phyloP scores from a whole-genome alignment of 129 eudicot species.

The Lactuca saligna region DNA sequence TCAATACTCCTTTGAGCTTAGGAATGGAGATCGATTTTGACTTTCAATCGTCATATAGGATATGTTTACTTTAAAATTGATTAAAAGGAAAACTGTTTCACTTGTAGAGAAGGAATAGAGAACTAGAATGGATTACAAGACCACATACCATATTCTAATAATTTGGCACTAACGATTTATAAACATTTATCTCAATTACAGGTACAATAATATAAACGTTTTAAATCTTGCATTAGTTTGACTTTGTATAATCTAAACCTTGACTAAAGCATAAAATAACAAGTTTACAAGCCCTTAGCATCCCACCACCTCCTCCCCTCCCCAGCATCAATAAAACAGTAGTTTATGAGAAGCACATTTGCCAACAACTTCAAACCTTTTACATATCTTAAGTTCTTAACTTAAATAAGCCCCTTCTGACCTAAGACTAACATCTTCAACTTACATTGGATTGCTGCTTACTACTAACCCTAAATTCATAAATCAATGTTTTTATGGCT shows the following conservation, averaged over 20 bases:
- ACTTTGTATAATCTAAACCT: background rate
- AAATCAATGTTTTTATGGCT: background rate
- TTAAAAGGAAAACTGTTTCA: background rate
- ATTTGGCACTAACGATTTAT: too few relatives aligned
- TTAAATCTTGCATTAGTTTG: background rate
- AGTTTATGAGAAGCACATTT: background rate
- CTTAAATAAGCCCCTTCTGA: background rate
- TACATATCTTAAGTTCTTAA: background rate
- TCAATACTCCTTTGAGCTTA: background rate
- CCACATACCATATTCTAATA: background rate
- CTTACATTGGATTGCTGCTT: background rate
- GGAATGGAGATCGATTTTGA: background rate
- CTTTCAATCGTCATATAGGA: background rate
- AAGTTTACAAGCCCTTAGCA: background rate
- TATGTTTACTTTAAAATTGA: background rate
- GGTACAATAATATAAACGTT: background rate
- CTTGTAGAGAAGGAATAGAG: background rate
- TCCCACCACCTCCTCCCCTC: too few relatives aligned
- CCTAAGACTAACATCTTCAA: slow-evolving; percentile 10
- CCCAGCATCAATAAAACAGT: background rate
- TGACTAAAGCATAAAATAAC: background rate
- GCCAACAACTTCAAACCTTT: slow-evolving; percentile 16
- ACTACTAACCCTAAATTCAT: slow-evolving; percentile 10
- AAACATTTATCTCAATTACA: background rate
- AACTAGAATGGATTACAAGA: background rate